phyloP scores from a whole-genome alignment of 192 early-diverging fungal species.

The Fimicolochytrium jonesii region DNA sequence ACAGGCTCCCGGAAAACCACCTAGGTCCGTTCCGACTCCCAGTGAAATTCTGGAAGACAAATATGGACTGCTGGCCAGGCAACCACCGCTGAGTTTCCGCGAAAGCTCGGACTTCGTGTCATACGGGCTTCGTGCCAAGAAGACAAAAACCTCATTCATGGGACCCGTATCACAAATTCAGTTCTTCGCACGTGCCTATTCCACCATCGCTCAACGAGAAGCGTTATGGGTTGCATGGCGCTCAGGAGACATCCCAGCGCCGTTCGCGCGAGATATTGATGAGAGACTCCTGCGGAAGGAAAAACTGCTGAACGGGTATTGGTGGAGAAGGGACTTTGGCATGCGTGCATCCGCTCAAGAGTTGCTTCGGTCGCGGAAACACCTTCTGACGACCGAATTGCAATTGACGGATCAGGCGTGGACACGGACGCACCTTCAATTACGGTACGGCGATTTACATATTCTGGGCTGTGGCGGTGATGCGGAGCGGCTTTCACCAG shows the following conservation, averaged over 20 bases:
- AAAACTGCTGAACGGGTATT: constrained; percentile 27
- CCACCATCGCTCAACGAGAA: constrained; percentile 30
- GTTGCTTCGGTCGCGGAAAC: constrained; percentile 22
- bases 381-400: constrained; percentile 17
- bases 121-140: neutral
- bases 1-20: neutral
- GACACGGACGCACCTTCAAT: constrained; percentile 34
- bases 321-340: constrained; percentile 30
- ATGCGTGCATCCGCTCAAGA: constrained; percentile 13
- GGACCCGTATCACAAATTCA: too few relatives aligned
- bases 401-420: constrained; percentile 29
- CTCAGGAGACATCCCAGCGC: constrained; percentile 31
- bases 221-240: constrained; percentile 41
- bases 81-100: constrained; percentile 22
- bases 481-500: constrained; percentile 14
- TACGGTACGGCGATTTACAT: constrained; percentile 35
- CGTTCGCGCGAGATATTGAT: constrained; percentile 43
- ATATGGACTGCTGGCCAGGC: constrained; percentile 14
- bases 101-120: constrained; percentile 21
- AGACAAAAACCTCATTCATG: too few relatives aligned
- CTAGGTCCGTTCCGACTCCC: constrained; percentile 24
- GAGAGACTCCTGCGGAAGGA: constrained; percentile 37
- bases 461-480: constrained; percentile 37
- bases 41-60: constrained; percentile 25
- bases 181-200: too few relatives aligned